Percentiles rank a stretch among this genome's conserved stretches.
These are phyloP conservation scores for Smallanthus sonchifolius DNA, from an alignment of 129 eudicot genomes.

Conservation along the genomic window DNA sequence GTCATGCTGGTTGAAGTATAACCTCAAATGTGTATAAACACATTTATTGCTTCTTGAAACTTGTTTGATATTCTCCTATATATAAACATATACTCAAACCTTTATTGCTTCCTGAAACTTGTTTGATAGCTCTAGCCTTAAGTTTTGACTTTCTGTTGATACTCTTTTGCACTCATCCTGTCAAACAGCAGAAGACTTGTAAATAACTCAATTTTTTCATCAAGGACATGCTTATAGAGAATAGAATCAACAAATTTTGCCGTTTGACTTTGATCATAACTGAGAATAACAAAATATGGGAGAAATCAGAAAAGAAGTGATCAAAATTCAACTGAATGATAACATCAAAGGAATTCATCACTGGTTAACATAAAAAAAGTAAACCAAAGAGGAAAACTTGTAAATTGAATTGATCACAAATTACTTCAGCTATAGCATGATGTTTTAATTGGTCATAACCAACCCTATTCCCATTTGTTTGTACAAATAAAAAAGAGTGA, in stretches of 20 bases:
- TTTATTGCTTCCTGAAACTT: slow-evolving; percentile 94
- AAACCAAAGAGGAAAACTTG: not conserved
- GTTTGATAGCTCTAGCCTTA: slow-evolving; percentile 80
- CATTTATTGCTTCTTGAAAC: too few relatives aligned
- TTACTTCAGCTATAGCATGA: not conserved
- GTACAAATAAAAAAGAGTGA: not conserved
- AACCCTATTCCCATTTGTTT: not conserved
- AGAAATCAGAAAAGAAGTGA: slow-evolving; percentile 14
- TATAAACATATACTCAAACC: slow-evolving; percentile 32
- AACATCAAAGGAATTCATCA: not conserved
- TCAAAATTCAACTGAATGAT: not conserved
- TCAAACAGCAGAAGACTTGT: slow-evolving; percentile 17
- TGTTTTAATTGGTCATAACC: not conserved
- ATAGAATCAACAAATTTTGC: not conserved
- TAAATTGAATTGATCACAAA: not conserved
- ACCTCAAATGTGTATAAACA: not conserved
- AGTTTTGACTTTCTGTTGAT: slow-evolving; percentile 80
- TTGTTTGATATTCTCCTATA: not conserved
- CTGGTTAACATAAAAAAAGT: not conserved
- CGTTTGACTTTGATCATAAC: not conserved
- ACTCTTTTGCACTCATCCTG: slow-evolving; percentile 94
- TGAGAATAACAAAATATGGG: not conserved
- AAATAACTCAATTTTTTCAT: not conserved
- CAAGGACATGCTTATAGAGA: not conserved
- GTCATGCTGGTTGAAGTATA: not conserved